phyloP scores from a whole-genome alignment of 2,329 filamentous ascomycete species.

The Grosmannia huntii region DNA sequence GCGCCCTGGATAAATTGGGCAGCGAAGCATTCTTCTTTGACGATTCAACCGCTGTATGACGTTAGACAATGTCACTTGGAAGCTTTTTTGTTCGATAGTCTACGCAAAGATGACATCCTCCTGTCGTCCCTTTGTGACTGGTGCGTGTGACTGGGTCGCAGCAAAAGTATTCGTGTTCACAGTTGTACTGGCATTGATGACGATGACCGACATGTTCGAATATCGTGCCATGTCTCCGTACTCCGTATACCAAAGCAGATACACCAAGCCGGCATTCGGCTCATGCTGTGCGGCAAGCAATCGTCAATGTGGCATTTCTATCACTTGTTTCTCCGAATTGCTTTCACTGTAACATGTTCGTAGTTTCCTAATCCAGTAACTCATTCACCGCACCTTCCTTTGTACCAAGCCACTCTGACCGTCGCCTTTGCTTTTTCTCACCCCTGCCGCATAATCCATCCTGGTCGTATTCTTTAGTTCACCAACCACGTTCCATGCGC shows the following conservation, averaged over 20 bases:
- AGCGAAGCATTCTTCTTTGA: background rate
- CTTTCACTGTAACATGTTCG: background rate
- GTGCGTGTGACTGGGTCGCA: background rate
- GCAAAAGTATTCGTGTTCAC: background rate
- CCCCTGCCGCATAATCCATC: background rate
- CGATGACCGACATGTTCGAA: background rate
- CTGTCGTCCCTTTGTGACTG: background rate
- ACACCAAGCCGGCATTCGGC: background rate
- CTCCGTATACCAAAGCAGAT: background rate
- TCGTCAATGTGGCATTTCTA: background rate
- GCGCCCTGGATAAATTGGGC: background rate
- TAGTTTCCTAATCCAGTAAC: background rate
- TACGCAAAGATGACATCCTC: background rate
- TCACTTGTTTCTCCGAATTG: background rate
- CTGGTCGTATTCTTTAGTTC: background rate
- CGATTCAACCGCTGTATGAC: background rate
- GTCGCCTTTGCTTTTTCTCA: background rate
- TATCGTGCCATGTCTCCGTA: background rate
- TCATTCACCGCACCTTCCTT: background rate
- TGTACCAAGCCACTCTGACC: background rate
- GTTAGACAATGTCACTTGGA: background rate
- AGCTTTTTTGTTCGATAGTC: background rate
- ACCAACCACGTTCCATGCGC: background rate
- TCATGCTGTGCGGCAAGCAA: background rate
- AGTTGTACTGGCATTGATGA: background rate